A percentile compares a stretch with the other conserved stretches of the same genome.
phyloP scores from a whole-genome alignment of 2,329 filamentous ascomycete genomes.

The Bipolaris cookei region DNA sequence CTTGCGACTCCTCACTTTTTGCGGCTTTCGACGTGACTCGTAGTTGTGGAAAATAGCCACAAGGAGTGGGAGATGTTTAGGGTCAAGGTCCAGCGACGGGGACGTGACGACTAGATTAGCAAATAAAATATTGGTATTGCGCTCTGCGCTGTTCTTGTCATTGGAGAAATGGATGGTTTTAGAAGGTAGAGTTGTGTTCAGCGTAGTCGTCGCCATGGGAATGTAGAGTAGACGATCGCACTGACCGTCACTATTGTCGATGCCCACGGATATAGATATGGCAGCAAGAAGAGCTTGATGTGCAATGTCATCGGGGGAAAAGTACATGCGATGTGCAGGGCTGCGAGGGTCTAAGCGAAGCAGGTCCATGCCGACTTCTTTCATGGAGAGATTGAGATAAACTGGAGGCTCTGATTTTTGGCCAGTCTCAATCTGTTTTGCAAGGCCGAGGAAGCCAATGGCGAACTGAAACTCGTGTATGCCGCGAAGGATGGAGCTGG shows the following conservation, averaged over 20 bases:
- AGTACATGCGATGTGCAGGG: slow-evolving; percentile 97
- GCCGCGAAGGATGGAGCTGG: slow-evolving; percentile 85
- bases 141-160: slow-evolving; percentile 74
- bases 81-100: slow-evolving; percentile 90
- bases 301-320: slow-evolving; percentile 87
- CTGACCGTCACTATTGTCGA: slow-evolving; percentile 87
- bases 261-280: slow-evolving; percentile 86
- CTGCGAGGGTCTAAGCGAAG: slow-evolving; percentile 91
- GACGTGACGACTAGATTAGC: slow-evolving; percentile 96
- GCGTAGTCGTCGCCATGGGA: slow-evolving; percentile 94
- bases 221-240: slow-evolving; percentile 89
- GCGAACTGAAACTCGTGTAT: slow-evolving; percentile 97
- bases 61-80: slow-evolving; percentile 86
- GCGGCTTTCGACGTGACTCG: slow-evolving; percentile 34
- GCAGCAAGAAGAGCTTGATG: slow-evolving; percentile 93
- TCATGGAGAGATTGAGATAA: slow-evolving; percentile 87
- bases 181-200: slow-evolving; percentile 91
- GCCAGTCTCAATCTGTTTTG: slow-evolving; percentile 75
- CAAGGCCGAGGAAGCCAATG: slow-evolving; percentile 86
- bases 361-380: slow-evolving; percentile 92
- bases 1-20: slow-evolving; percentile 49
- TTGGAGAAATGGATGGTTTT: slow-evolving; percentile 85
- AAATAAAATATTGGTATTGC: slow-evolving; percentile 95
- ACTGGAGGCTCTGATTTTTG: slow-evolving; percentile 73
- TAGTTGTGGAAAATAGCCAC: slow-evolving; percentile 72